phyloP scores from a whole-genome alignment of 306 rosid genomes.

The Quercus engelmannii region DNA sequence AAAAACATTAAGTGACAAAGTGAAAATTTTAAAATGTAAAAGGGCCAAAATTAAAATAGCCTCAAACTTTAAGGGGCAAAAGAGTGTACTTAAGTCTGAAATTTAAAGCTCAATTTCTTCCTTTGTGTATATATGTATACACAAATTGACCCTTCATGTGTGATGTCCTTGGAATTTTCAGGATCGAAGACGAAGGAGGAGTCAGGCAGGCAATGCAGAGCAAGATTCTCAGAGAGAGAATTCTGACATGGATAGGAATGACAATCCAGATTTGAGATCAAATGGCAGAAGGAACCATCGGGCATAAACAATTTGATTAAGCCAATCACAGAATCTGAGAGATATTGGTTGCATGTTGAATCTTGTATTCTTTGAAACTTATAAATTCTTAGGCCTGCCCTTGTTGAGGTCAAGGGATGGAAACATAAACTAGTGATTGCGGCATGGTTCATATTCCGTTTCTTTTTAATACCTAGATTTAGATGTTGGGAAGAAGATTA shows the following conservation, averaged over 20 bases:
- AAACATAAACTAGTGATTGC: conserved; percentile 22
- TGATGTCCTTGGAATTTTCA: conserved; percentile 25
- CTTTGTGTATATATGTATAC: not conserved
- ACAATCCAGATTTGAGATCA: conserved; percentile 40
- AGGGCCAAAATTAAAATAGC: no score
- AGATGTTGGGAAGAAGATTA: conserved; percentile 43
- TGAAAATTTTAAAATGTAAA: no score
- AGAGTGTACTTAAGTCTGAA: no score
- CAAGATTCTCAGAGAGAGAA: conserved; percentile 33
- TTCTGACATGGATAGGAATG: conserved; percentile 53
- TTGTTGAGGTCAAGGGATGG: conserved; percentile 31
- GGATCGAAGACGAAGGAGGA: conserved; percentile 67
- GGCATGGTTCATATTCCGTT: conserved; percentile 30
- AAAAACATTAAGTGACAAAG: no score
- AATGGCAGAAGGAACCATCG: conserved; percentile 41
- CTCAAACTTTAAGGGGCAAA: no score
- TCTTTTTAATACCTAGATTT: conserved; percentile 35
- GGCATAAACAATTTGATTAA: conserved; percentile 24
- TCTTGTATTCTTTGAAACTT: conserved; percentile 44
- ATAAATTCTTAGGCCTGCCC: conserved; percentile 32
- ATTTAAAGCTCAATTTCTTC: not conserved
- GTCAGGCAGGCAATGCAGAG: conserved; percentile 41
- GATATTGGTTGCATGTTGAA: conserved; percentile 18
- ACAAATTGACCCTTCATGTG: conserved; percentile 15
- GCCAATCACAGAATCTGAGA: conserved; percentile 19